Conservation (phyloP, 306 rosid species). For the Dalbergia cultrata region DNA sequence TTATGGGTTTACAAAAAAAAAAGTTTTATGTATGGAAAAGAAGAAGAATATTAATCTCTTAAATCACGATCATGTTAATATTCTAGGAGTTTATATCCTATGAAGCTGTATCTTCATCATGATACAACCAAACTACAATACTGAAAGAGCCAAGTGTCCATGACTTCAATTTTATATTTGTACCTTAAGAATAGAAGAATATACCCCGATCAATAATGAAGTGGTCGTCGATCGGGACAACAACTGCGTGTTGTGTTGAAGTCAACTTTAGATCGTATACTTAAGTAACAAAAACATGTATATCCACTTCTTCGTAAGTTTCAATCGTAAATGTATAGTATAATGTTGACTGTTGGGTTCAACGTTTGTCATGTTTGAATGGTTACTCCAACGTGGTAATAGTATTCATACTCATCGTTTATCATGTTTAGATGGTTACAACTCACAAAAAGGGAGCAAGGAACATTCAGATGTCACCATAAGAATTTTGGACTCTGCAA, state of each 20-base stretch:
- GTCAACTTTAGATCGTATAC: neutral
- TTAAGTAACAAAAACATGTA: neutral
- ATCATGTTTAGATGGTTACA: no score
- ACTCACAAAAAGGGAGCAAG: no score
- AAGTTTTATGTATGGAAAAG: neutral
- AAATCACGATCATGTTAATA: neutral
- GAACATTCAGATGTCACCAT: no score
- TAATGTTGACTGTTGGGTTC: neutral
- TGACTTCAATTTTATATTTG: neutral
- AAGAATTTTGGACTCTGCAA: no score
- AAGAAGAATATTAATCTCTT: neutral
- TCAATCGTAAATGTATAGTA: neutral
- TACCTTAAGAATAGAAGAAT: neutral
- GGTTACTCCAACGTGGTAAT: no score
- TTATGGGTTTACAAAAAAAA: no score
- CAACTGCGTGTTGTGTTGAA: neutral
- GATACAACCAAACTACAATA: constrained; percentile 5
- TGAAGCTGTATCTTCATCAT: constrained; percentile 1
- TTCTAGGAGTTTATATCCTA: neutral
- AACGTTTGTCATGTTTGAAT: neutral
- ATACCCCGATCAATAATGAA: neutral
- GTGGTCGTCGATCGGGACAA: neutral
- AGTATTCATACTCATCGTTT: no score
- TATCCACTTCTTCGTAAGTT: constrained; percentile 8
- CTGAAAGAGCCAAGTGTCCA: constrained; percentile 5